phyloP scores from a whole-genome alignment of 2,329 filamentous ascomycete species.

The Monosporascus sp. region DNA sequence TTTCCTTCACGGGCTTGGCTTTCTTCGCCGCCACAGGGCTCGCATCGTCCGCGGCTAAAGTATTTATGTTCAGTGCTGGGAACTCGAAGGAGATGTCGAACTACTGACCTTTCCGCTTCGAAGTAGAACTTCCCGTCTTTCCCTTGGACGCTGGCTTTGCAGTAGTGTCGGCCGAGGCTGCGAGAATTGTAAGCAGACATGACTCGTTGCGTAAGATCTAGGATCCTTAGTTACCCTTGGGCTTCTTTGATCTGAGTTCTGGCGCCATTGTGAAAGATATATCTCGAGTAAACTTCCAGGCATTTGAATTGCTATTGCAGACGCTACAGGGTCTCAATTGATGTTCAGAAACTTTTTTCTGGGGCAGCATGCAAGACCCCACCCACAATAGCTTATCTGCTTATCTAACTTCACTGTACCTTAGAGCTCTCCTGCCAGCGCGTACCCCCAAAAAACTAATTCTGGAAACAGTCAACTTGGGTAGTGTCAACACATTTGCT shows the following conservation, averaged over 20 bases:
- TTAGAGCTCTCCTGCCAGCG: no score
- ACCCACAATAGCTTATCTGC: neutral
- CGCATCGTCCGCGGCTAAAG: constrained; percentile 38
- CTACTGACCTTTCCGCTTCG: constrained; percentile 33
- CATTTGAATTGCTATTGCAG: neutral
- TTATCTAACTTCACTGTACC: neutral
- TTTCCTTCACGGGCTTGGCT: constrained; percentile 36
- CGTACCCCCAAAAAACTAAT: no score
- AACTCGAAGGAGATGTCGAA: neutral
- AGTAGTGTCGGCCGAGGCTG: constrained; percentile 24
- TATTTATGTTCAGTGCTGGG: constrained; percentile 16
- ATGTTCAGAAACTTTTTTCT: neutral
- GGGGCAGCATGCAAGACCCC: neutral
- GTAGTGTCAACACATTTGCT: no score
- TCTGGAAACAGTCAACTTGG: no score
- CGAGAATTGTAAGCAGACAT: constrained; percentile 1
- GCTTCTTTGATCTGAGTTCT: constrained; percentile 35
- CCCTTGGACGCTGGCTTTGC: constrained; percentile 32
- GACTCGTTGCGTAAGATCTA: neutral
- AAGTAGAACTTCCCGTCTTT: constrained; percentile 18
- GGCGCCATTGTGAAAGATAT: constrained; percentile 35
- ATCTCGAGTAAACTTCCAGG: constrained; percentile 2
- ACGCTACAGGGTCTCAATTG: neutral
- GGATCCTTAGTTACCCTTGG: constrained; percentile 18
- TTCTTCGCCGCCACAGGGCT: constrained; percentile 41